phyloP scores from a whole-genome alignment of 164 flowering plant species.

The Umbilicus rupestris region DNA sequence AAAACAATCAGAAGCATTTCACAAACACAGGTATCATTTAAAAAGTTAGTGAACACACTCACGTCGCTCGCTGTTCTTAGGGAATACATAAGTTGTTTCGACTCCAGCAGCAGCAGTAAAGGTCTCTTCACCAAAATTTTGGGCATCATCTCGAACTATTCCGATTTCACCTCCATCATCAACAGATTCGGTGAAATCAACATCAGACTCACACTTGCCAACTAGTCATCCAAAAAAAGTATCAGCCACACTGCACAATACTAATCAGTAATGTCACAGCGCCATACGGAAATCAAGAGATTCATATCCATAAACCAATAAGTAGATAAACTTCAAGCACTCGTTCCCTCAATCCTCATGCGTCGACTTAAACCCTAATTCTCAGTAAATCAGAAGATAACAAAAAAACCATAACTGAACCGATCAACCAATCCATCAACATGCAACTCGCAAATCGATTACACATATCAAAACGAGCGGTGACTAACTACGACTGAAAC shows the following conservation, averaged over 20 bases:
- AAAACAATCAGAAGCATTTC: neutral
- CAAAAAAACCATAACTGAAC: too few species aligned
- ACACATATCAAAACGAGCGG: too few species aligned
- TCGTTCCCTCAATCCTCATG: too few species aligned
- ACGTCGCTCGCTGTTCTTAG: constrained; percentile 65
- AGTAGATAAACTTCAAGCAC: too few species aligned
- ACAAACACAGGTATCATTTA: neutral
- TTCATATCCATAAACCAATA: too few species aligned
- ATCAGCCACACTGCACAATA: too few species aligned
- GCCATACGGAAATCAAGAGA: neutral
- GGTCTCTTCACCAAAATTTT: constrained; percentile 41
- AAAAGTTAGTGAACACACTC: constrained; percentile 10
- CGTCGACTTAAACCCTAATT: too few species aligned
- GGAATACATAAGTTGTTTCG: constrained; percentile 76
- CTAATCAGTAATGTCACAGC: neutral
- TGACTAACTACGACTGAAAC: too few species aligned
- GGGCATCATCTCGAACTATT: constrained; percentile 60
- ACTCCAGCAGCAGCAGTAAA: constrained; percentile 76
- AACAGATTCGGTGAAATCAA: constrained; percentile 32
- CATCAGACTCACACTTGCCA: constrained; percentile 61
- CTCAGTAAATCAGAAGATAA: too few species aligned
- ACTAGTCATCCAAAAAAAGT: constrained; percentile 30
- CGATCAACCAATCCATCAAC: too few species aligned
- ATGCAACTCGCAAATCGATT: too few species aligned
- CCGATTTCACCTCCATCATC: constrained; percentile 58